Base-by-base conservation (phyloP, 768 basidiomycete genomes). In the Mycena vulgaris region DNA sequence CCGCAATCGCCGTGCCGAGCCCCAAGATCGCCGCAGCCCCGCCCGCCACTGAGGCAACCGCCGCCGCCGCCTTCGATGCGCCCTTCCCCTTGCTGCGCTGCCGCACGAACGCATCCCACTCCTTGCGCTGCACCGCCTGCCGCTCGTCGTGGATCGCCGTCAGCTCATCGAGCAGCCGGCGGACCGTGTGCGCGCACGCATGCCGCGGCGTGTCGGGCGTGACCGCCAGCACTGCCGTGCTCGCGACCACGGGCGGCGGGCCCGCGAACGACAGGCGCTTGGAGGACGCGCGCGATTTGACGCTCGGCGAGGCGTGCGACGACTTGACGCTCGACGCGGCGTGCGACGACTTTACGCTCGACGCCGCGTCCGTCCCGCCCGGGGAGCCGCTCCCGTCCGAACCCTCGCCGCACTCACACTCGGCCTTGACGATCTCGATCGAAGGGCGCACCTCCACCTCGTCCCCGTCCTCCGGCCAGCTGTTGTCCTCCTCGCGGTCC, bases 81-180 rank as follows among this genome's bases (percentile, higher is more conserved):
- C 74, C 70, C 74, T 81, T 83, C 55, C 81, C 83, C 72, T 87
- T 89, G 73, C 80, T 89, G 57, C 93, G 83, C 73, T 92, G 89
- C 70, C 88, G 90, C 21, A 98, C 89, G 78, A 97, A 98, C 0
- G 84, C 87, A 69, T 97, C 95, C 97, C 98, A 99, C 63, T 93
- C 94, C 69, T 89, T 89, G 63, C 91, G 85, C 71, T 89, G 91
- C 11, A 84, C 75, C 1, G 82, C 81, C 75, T 98, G 96, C 39
- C 90, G 89, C 73, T 89, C 81, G 75, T 98, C 96, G 76, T 98
- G 96, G 14, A 94, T 92, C 71, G 89, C 88, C 6, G 90, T 96
- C 53, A 98, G 85, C 77, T 93, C 88, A 23, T 89, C 86, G 7
- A 98, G 86, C 35, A 98, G 83, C n/a, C 81, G 80, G 6, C 92